phyloP scores from a whole-genome alignment of 2,329 filamentous ascomycete species.

The Colletotrichum lupini region DNA sequence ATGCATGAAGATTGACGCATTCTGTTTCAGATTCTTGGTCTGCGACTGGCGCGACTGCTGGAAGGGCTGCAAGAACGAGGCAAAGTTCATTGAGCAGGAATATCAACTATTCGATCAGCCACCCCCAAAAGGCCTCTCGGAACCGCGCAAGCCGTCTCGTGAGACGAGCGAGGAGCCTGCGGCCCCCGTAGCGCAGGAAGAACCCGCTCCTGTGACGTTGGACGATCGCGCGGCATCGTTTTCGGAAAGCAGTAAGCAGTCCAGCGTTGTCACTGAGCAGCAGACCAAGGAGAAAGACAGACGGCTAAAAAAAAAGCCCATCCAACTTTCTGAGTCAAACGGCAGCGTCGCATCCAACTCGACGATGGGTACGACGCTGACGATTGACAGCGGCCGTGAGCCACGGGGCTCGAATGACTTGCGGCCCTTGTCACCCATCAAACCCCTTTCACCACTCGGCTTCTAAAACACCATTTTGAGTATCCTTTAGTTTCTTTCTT shows the following conservation, averaged over 20 bases:
- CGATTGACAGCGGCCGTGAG: slow-evolving; percentile 56
- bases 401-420: slow-evolving; percentile 54
- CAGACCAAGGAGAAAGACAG: slow-evolving; percentile 41
- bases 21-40: slow-evolving; percentile 95
- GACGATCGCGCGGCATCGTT: slow-evolving; percentile 59
- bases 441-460: slow-evolving; percentile 72
- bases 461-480: slow-evolving; percentile 51
- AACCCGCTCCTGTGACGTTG: slow-evolving; percentile 40
- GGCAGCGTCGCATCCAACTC: slow-evolving; percentile 57
- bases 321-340: slow-evolving; percentile 53
- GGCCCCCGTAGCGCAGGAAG: slow-evolving; percentile 30
- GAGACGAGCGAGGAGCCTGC: slow-evolving; percentile 29
- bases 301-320: slow-evolving; percentile 57
- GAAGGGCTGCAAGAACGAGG: slow-evolving; percentile 94
- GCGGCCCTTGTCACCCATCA: slow-evolving; percentile 72
- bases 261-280: slow-evolving; percentile 44
- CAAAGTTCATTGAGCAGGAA: slow-evolving; percentile 79
- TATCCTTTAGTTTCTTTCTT: slow-evolving; percentile 36
- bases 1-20: slow-evolving; percentile 94
- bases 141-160: slow-evolving; percentile 41
- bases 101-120: slow-evolving; percentile 70
- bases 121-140: slow-evolving; percentile 60
- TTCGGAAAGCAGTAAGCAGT: slow-evolving; percentile 72
- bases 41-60: slow-evolving; percentile 97
- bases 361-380: slow-evolving; percentile 57